Evolutionary conservation across 306 rosid genomes (phyloP), one percentile per base, ranked within the genome.

Genomic region (Medicago lupulina): DNA sequence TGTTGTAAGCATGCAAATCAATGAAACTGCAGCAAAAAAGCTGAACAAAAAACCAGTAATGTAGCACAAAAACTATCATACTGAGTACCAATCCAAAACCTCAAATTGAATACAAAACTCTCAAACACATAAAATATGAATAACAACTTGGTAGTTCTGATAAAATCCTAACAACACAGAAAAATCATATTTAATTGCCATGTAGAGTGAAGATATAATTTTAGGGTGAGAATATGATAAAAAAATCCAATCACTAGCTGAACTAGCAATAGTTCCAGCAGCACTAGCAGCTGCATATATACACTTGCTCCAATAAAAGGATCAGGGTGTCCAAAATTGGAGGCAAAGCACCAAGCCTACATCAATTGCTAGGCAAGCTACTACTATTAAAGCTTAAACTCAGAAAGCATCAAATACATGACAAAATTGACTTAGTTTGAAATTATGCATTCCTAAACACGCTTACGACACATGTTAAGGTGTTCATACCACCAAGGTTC

Each of bases 241-340:
- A 72, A 72, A 63, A 10, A 65, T 75, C 44, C 15, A 75, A 54
- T 34, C 23, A 50, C 41, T 28, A 28, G 95, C 91, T 71, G 95
- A 87, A 77, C 92, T 89, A 39, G 85, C 89, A 76, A 83, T 84
- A 73, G 86, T 82, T 83, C 97, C 90, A 16, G 91, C 97, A 76
- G 88, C 93, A 84, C 78, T 78, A 76, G 94, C 92, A 68, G 87
- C 93, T 53, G 93, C 93, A 83, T 85, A 83, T 85, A 92, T 51
- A 91, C 95, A 76, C 82, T 79, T 47, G 86, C 92, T 77, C 93
- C 90, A 68, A 85, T 82, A 67, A 86, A 81, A 47, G 94, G 67
- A 91, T 28, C 31, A 28, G 31, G 13, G 46, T 41, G 46, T 41
- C 12, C 46, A 9, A 41, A 41, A 41, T 41, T 41, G 46, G 46